These are phyloP conservation scores for Emmonsiellopsis sp. DNA, from an alignment of 2,329 filamentous ascomycete genomes.

Conservation along the genomic window DNA sequence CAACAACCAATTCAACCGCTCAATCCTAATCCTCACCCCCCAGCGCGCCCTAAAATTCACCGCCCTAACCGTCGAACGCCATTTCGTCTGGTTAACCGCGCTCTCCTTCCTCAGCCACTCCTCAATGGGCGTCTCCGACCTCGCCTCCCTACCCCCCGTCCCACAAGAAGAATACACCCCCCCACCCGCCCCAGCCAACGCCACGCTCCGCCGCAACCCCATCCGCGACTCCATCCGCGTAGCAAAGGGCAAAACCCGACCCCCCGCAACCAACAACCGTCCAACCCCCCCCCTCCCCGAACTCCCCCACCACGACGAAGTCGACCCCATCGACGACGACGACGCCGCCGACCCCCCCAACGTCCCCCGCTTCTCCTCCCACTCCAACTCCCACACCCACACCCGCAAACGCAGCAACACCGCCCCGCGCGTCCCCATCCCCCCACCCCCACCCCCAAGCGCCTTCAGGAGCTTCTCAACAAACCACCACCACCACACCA, in stretches of 20 bases:
- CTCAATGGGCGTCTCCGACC: conserved; percentile 67
- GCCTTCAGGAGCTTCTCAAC: conserved; percentile 74
- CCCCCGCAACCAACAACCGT: conserved; percentile 28
- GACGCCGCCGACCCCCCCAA: conserved; percentile 43
- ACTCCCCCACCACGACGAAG: conserved; percentile 18
- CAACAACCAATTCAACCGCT: conserved; percentile 67
- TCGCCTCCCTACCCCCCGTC: conserved; percentile 50
- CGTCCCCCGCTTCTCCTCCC: conserved; percentile 47
- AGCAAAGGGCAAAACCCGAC: conserved; percentile 61
- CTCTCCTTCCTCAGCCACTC: conserved; percentile 92
- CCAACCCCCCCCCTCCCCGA: conserved; percentile 26
- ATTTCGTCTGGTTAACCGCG: conserved; percentile 91
- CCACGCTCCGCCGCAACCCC: conserved; percentile 44
- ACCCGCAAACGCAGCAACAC: conserved; percentile 86
- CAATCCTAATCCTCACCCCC: conserved; percentile 88
- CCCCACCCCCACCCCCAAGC: conserved; percentile 51
- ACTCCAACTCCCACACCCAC: conserved; percentile 68
- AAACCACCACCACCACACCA: no score
- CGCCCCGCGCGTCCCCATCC: conserved; percentile 52
- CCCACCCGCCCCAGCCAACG: conserved; percentile 34
- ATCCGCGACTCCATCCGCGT: conserved; percentile 86
- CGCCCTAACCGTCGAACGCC: conserved; percentile 68
- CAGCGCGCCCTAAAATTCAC: conserved; percentile 94
- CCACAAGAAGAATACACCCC: conserved; percentile 30
- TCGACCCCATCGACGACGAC: conserved; percentile 20